A percentile compares a stretch with the other conserved stretches of the same genome.
Conservation (phyloP, 164 flowering plant species). For the Aristolochia fimbriata region DNA sequence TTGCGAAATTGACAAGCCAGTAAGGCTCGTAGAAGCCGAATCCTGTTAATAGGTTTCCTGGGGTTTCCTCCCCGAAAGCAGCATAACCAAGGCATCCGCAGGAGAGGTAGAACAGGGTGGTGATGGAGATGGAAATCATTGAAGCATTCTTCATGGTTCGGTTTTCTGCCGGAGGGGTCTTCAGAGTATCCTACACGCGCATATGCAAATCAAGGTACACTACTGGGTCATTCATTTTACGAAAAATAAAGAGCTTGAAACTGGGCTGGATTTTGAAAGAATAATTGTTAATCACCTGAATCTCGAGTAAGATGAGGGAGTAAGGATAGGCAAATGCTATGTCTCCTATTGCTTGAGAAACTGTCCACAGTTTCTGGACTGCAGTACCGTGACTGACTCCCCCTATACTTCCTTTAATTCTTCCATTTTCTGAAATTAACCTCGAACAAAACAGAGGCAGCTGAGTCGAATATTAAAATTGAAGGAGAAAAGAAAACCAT, state of each 20-base stretch:
- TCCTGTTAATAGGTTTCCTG: conserved; percentile 66
- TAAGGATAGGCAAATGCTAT: conserved; percentile 79
- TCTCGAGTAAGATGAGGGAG: conserved; percentile 53
- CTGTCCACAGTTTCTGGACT: conserved; percentile 37
- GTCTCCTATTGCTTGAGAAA: conserved; percentile 69
- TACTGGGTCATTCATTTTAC: too few species aligned
- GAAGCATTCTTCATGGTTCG: conserved; percentile 63
- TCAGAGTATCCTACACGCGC: conserved; percentile 62
- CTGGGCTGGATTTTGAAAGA: background rate
- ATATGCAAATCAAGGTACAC: too few species aligned
- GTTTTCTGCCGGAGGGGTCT: conserved; percentile 60
- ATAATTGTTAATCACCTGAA: conserved; percentile 57
- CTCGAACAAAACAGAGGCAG: background rate
- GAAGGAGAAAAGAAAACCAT: too few species aligned
- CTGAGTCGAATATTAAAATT: background rate
- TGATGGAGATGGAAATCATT: conserved; percentile 31
- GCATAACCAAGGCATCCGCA: conserved; percentile 80
- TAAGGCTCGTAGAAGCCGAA: conserved; percentile 58
- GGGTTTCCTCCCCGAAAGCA: conserved; percentile 54
- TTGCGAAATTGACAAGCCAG: conserved; percentile 62
- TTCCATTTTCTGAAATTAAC: conserved; percentile 46
- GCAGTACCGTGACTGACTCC: conserved; percentile 33
- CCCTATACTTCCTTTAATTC: conserved; percentile 39
- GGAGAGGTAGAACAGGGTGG: conserved; percentile 62
- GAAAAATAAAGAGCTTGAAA: background rate